Evolutionary conservation across 768 basidiomycete genomes (phyloP).

Genomic region (Boletus sp.): DNA sequence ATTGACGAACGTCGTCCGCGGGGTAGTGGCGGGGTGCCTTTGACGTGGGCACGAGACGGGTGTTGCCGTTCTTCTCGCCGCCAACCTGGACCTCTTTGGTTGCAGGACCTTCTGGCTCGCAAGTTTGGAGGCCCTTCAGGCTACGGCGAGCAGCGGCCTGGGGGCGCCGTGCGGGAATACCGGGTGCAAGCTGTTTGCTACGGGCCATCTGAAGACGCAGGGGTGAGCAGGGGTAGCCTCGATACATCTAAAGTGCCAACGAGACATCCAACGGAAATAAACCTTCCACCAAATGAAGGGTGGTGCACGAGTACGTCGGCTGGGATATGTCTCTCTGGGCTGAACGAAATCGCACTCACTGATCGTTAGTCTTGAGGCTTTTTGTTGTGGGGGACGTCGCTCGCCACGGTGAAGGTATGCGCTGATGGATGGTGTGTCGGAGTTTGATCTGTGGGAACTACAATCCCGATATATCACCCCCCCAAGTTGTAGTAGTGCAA

Average conservation of each 20-base stretch:
- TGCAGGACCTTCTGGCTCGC: slow-evolving; percentile 57
- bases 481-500: background rate
- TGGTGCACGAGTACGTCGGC: background rate
- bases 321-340: background rate
- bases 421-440: slow-evolving; percentile 15
- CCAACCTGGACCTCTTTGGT: slow-evolving; percentile 79
- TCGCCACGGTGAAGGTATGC: slow-evolving; percentile 16
- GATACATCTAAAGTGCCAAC: slow-evolving; percentile 34
- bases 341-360: slow-evolving; percentile 35
- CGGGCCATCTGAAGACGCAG: slow-evolving; percentile 68
- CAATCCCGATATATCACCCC: slow-evolving; percentile 15
- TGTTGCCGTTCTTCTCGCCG: slow-evolving; percentile 88
- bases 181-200: slow-evolving; percentile 78
- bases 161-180: slow-evolving; percentile 79
- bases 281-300: slow-evolving; percentile 1
- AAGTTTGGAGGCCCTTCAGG: slow-evolving; percentile 81
- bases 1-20: slow-evolving; percentile 87
- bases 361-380: slow-evolving; percentile 43
- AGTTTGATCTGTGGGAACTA: slow-evolving; percentile 27
- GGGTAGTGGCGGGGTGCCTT: slow-evolving; percentile 93
- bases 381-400: slow-evolving; percentile 31
- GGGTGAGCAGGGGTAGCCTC: slow-evolving; percentile 16
- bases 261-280: slow-evolving; percentile 34
- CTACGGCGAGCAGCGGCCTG: slow-evolving; percentile 77
- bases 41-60: slow-evolving; percentile 78